Evolutionary conservation across 2,329 filamentous ascomycete genomes (phyloP), one percentile per base, ranked within the genome.

Genomic region (Stenocarpella maydis): DNA sequence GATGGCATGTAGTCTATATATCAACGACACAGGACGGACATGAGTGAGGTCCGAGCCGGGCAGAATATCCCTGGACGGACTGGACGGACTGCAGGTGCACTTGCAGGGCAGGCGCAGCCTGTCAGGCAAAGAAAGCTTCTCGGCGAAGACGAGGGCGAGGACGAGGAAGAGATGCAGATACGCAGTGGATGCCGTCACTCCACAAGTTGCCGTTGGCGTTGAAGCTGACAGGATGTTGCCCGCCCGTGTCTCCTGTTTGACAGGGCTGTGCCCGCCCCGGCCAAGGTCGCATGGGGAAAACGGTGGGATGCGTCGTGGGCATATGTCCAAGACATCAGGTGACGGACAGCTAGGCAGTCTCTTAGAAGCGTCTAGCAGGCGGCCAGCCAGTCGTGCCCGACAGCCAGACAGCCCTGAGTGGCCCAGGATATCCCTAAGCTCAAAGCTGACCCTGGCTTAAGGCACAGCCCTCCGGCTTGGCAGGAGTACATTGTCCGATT

Each of bases 281-380:
- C 21, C 10, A 41, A 2, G n/a, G 14, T 37, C 34, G 4, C 31
- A 34, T 9, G 4, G 31, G 31, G 9, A 9, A 58, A 58, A 58
- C 21, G 34, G 34, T 34, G 26, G 28, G 24, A 24, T 45, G 26
- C 55, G 21, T 26, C 41, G 19, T 15, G 26, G 19, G 41, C 4
- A 34, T 39, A 12, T 17, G 1, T 4, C 17, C 47, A n/a, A 61
- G 58, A 61, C 58, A 61, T 61, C 58, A 47, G 58, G 58, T 24
- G 58, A 61, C 26, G 0, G 19, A 24, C 26, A 4, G 8, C 19
- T 61, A 39, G 39, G 55, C 55, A 45, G 19, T 26, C 17, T 10
- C 26, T 15, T 61, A 21, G 58, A 61, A 61, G 26, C 58, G 47
- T 61, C 41, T 61, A 47, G 41, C n/a, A n/a, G n/a, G n/a, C n/a